Conservation (phyloP, 768 basidiomycete species). For the Cystobasidium ongulense region DNA sequence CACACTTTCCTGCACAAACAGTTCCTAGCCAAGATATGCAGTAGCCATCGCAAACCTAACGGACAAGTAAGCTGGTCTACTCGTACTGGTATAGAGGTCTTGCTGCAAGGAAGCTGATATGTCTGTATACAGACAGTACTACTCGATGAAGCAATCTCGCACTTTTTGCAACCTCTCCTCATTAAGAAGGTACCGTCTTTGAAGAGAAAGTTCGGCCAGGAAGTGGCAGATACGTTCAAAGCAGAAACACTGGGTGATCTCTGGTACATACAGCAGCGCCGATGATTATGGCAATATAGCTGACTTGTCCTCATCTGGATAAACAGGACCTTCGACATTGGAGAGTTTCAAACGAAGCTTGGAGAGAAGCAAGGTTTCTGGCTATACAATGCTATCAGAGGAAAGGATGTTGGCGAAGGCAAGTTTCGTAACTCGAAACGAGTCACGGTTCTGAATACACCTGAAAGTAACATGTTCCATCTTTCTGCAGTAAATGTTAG, state of each 20-base stretch:
- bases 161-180: conserved; percentile 67
- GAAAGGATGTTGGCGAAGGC: conserved; percentile 81
- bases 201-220: conserved; percentile 84
- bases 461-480: background rate
- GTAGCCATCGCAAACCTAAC: conserved; percentile 84
- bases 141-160: conserved; percentile 69
- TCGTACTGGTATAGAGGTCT: conserved; percentile 42
- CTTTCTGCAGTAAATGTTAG: background rate
- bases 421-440: conserved; percentile 14
- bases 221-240: conserved; percentile 75
- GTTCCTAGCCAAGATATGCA: conserved; percentile 80
- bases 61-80: conserved; percentile 55
- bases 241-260: conserved; percentile 82
- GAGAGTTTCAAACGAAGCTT: conserved; percentile 47
- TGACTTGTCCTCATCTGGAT: background rate
- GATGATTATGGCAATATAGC: background rate
- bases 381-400: conserved; percentile 83
- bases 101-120: no score
- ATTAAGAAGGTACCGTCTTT: conserved; percentile 91
- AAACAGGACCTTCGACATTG: conserved; percentile 44
- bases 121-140: conserved; percentile 66
- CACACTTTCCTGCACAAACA: background rate
- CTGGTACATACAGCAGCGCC: conserved; percentile 52
- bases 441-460: background rate
- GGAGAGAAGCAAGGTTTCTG: conserved; percentile 55